These are phyloP conservation scores for Paramecium bursaria DNA, from an alignment of 73 alveolate genomes.

Conservation along the genomic window DNA sequence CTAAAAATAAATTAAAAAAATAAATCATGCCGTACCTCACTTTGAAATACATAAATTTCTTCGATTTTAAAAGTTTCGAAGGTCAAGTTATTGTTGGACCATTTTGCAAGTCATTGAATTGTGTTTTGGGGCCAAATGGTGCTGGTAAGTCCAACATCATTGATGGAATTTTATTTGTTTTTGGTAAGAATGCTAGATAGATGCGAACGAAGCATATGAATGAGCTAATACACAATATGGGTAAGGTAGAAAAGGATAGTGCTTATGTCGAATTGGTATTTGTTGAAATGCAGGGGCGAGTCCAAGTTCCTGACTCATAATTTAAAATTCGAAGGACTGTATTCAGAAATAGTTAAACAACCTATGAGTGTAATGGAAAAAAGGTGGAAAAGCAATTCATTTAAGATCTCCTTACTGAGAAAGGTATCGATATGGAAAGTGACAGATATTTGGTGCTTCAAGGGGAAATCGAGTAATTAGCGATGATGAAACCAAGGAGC, in stretches of 20 bases:
- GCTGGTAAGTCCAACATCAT: constrained; percentile 89
- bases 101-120: no score
- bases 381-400: constrained; percentile 80
- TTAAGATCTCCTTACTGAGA: constrained; percentile 72
- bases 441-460: constrained; percentile 90
- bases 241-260: no score
- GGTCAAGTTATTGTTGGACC: no score
- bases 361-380: constrained; percentile 76
- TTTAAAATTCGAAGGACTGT: constrained; percentile 82
- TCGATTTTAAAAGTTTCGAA: no score
- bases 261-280: no score
- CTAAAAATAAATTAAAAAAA: no score
- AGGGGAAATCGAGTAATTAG: constrained; percentile 96
- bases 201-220: no score
- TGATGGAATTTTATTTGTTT: constrained; percentile 85
- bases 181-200: constrained; percentile 87
- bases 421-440: constrained; percentile 91
- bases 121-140: constrained; percentile 93
- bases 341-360: constrained; percentile 67
- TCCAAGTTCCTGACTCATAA: constrained; percentile 76
- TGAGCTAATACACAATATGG: no score
- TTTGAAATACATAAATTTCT: no score
- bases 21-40: no score
- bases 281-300: no score
- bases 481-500: constrained; percentile 94